These are phyloP conservation scores for Helotiales sp. DNA, from an alignment of 2,329 filamentous ascomycete genomes.

Conservation along the genomic window DNA sequence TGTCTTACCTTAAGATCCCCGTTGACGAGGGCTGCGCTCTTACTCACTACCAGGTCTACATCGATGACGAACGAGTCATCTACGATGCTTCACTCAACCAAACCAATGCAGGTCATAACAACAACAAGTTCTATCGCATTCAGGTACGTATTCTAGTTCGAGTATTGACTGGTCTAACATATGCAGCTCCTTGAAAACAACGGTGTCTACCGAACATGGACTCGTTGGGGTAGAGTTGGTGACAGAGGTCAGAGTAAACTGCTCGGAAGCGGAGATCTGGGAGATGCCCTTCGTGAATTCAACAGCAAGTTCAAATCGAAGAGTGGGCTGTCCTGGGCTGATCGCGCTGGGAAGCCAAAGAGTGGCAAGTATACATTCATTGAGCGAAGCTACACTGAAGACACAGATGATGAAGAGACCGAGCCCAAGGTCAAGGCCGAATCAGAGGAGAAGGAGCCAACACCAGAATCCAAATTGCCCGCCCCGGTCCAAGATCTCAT, in stretches of 20 bases:
- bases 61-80: constrained; percentile 69
- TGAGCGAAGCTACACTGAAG: constrained; percentile 75
- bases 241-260: constrained; percentile 57
- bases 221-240: constrained; percentile 80
- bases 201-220: constrained; percentile 66
- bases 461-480: constrained; percentile 61
- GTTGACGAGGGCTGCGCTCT: constrained; percentile 54
- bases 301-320: constrained; percentile 68
- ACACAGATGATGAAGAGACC: constrained; percentile 63
- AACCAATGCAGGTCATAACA: constrained; percentile 72
- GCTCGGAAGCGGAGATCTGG: constrained; percentile 50
- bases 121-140: constrained; percentile 83
- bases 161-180: not conserved
- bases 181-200: constrained; percentile 48
- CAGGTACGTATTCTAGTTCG: constrained; percentile 14
- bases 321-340: constrained; percentile 60
- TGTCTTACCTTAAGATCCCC: constrained; percentile 53
- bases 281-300: constrained; percentile 55
- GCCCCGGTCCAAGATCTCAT: constrained; percentile 70
- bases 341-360: constrained; percentile 61
- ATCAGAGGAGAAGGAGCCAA: constrained; percentile 42
- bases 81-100: constrained; percentile 83
- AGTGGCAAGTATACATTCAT: constrained; percentile 79
- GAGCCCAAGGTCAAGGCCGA: constrained; percentile 38
- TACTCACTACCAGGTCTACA: constrained; percentile 57